A percentile compares a stretch with the other conserved stretches of the same genome.
Conservation (phyloP, 139 green algal species). For the Micractinium conductrix region DNA sequence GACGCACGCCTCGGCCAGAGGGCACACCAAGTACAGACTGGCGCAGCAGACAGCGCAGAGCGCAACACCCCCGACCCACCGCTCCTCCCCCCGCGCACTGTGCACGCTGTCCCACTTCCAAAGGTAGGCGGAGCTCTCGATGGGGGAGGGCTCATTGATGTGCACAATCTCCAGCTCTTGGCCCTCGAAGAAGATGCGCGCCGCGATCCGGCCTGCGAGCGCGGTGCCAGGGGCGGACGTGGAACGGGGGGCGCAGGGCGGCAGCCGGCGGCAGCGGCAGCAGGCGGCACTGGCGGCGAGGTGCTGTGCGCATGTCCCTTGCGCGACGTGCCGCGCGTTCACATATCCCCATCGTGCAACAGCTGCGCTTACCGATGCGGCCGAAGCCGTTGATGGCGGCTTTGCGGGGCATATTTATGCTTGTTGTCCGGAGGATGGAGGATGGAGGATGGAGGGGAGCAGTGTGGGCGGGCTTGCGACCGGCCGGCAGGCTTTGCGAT, state of each 20-base stretch:
- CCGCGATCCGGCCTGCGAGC: conserved; percentile 52
- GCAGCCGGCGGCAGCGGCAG: background rate
- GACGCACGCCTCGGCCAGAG: too few relatives aligned
- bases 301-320: too few relatives aligned
- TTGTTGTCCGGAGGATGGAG: too few relatives aligned
- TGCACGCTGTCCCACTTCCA: conserved; percentile 86
- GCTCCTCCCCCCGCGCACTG: conserved; percentile 51
- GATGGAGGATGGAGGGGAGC: too few relatives aligned
- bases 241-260: background rate
- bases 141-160: conserved; percentile 77
- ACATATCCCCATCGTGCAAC: too few relatives aligned
- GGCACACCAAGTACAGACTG: too few relatives aligned
- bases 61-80: too few relatives aligned
- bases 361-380: conserved; percentile 38
- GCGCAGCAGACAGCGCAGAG: too few relatives aligned
- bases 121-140: conserved; percentile 80
- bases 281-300: background rate
- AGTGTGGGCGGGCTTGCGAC: too few relatives aligned
- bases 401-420: too few relatives aligned
- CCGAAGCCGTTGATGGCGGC: conserved; percentile 71
- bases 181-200: conserved; percentile 53
- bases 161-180: conserved; percentile 68
- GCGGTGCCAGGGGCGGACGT: background rate
- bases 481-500: too few relatives aligned
- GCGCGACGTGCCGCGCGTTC: too few relatives aligned